Evolutionary conservation across 495 filamentous ascomycete species (phyloP).

Genomic region (Neurospora sp.): DNA sequence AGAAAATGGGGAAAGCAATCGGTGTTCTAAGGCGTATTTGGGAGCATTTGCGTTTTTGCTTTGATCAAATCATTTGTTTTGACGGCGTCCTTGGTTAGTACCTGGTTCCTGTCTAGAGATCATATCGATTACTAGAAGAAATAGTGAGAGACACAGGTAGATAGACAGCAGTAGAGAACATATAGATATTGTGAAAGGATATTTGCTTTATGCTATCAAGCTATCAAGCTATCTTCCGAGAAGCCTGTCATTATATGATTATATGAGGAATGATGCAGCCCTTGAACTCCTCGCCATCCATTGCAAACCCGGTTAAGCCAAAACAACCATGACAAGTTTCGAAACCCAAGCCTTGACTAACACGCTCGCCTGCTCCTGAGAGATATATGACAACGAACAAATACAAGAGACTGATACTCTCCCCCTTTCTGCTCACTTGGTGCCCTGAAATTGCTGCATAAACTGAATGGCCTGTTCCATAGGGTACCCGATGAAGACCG

Average conservation of each 20-base stretch:
- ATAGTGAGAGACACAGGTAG: background rate
- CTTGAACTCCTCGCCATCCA: conserved; percentile 6
- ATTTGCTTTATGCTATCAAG: background rate
- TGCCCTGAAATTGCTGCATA: conserved; percentile 46
- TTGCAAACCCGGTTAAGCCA: background rate
- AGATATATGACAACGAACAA: background rate
- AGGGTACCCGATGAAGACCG: conserved; percentile 81
- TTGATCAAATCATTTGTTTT: background rate
- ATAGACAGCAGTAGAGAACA: background rate
- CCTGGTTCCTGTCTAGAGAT: background rate
- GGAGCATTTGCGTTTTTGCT: background rate
- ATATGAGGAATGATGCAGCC: background rate
- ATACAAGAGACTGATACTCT: background rate
- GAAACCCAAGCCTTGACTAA: background rate
- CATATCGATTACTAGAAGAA: background rate
- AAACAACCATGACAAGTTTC: background rate
- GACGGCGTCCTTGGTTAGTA: background rate
- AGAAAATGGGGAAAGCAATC: background rate
- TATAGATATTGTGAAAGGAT: background rate
- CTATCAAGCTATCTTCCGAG: background rate
- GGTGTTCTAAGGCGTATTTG: background rate
- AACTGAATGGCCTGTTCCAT: conserved; percentile 66
- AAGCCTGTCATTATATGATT: background rate
- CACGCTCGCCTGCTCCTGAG: background rate
- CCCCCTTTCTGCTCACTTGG: background rate